Evolutionary conservation across 805 yeast genomes (phyloP), one percentile per base, ranked within the genome.

Genomic region (Wickerhamomyces hampshirensis): DNA sequence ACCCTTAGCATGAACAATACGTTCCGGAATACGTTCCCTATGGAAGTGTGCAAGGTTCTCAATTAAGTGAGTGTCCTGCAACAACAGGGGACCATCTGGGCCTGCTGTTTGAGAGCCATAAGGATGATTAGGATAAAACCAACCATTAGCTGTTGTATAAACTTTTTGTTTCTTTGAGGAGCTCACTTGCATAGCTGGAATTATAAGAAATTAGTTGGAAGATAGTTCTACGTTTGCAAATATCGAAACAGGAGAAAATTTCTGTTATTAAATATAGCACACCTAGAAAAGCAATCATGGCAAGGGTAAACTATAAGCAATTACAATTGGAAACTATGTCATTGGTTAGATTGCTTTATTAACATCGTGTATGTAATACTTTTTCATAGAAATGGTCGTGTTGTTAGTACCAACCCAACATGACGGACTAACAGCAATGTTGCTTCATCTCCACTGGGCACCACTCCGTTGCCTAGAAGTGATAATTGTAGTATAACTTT

Each of bases 1-100:
- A 36, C 84, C 84, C 55, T 75, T 75, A 35, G 82, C 82, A 52
- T 77, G 84, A 28, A 76, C 84, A 29, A 77, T 81, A 49, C 84
- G 69, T 60, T 77, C 84, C 21, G 84, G 82, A 35, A 76, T 67
- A 18, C 39, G 39, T 57, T 77, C 83, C 46, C 78, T 69, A 61
- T 76, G 80, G 48, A 77, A 77, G 54, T 75, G 81, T 16, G 80
- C 69, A 21, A 77, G 54, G 31, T 68, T 59, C 48, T 77, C 84
- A 30, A 77, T 55, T 39, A 75, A 60, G 58, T 76, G 75, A 53
- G 66, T 63, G 56, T 77, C 84, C 56, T 76, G 81, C 31, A 77
- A 50, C 35, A 77, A 62, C 34, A 76, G 58, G 9, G 82, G 83
- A 17, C 84, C 84, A 30, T 59, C 68, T 9, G 68, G 68, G 46